These are phyloP conservation scores for Boletus edulis DNA, from an alignment of 768 basidiomycete species.

Conservation along the genomic window DNA sequence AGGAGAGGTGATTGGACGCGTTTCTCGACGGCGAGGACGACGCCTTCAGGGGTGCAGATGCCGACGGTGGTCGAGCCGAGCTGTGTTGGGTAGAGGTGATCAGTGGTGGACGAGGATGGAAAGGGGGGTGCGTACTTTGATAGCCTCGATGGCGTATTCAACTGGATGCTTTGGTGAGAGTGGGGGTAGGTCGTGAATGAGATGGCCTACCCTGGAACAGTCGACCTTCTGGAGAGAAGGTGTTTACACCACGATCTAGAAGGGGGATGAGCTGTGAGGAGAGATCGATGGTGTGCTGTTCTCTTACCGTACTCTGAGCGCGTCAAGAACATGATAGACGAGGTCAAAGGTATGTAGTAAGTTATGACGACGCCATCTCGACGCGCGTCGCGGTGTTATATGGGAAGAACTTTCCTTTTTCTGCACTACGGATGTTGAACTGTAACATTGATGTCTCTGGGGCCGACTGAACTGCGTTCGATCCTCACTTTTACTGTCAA, in stretches of 20 bases:
- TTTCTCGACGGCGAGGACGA: conserved; percentile 96
- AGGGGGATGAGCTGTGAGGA: neutral
- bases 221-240: conserved; percentile 97
- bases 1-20: conserved; percentile 96
- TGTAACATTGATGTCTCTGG: conserved; percentile 12
- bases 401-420: conserved; percentile 33
- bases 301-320: conserved; percentile 87
- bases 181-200: neutral
- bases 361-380: conserved; percentile 31
- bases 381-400: conserved; percentile 30
- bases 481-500: conserved; percentile 65
- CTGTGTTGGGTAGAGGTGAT: conserved; percentile 39
- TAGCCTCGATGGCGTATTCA: conserved; percentile 99
- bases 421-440: too few species aligned
- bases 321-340: conserved; percentile 77
- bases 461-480: conserved; percentile 45
- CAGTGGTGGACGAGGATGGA: neutral
- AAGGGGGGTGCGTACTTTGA: conserved; percentile 63
- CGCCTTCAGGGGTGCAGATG: conserved; percentile 85
- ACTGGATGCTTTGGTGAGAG: conserved; percentile 48
- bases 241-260: conserved; percentile 94
- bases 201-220: conserved; percentile 87
- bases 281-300: too few species aligned
- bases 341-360: conserved; percentile 4
- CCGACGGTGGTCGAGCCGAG: conserved; percentile 98